phyloP scores from a whole-genome alignment of 305 asterid species.

The Andrographis paniculata region DNA sequence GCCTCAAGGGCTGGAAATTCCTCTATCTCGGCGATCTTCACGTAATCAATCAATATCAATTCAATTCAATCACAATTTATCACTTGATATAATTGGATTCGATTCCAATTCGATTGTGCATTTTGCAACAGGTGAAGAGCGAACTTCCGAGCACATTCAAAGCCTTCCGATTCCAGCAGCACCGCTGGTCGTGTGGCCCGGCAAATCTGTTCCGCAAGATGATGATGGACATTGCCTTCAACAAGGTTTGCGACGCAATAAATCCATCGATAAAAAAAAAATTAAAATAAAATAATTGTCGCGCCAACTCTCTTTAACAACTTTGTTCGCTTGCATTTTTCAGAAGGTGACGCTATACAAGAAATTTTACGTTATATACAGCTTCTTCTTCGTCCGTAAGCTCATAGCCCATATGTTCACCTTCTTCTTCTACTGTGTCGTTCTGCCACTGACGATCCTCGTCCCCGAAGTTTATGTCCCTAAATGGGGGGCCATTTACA shows the following conservation, averaged over 20 bases:
- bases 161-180: conserved; percentile 73
- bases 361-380: conserved; percentile 68
- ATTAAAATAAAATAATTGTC: too few relatives aligned
- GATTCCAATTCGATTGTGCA: background rate
- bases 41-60: too few relatives aligned
- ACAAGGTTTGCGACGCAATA: conserved; percentile 37
- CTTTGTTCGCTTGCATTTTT: background rate
- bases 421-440: conserved; percentile 56
- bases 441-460: conserved; percentile 46
- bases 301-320: background rate
- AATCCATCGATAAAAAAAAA: background rate
- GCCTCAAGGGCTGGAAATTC: conserved; percentile 78
- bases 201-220: conserved; percentile 66
- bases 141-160: conserved; percentile 76
- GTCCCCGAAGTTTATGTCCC: conserved; percentile 67
- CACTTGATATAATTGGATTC: too few relatives aligned
- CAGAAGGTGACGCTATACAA: conserved; percentile 57
- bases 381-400: conserved; percentile 76
- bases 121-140: conserved; percentile 43
- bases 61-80: too few relatives aligned
- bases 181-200: conserved; percentile 81
- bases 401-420: conserved; percentile 62
- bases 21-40: conserved; percentile 64
- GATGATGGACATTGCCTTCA: conserved; percentile 48
- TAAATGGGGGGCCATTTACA: conserved; percentile 57